These are phyloP conservation scores for Postia placenta DNA, from an alignment of 768 basidiomycete genomes.

Conservation along the genomic window DNA sequence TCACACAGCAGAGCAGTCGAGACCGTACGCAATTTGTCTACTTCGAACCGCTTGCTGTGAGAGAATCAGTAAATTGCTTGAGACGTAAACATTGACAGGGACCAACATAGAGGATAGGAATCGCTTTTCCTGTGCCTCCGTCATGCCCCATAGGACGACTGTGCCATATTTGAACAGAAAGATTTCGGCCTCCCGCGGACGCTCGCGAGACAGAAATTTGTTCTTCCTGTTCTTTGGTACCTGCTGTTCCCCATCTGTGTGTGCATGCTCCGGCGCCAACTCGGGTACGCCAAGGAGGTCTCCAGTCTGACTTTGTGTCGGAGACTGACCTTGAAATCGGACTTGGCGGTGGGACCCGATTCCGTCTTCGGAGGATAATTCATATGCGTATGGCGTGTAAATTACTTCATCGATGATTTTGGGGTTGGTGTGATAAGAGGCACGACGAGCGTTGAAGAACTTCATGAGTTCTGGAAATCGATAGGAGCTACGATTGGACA, in stretches of 20 bases:
- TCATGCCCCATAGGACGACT: slow-evolving; percentile 98
- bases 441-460: slow-evolving; percentile 80
- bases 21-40: slow-evolving; percentile 70
- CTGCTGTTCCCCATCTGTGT: slow-evolving; percentile 15
- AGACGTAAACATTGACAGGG: no score
- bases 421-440: slow-evolving; percentile 80
- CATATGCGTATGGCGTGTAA: slow-evolving; percentile 87
- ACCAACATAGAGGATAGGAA: slow-evolving; percentile 88
- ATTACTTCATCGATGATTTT: slow-evolving; percentile 89
- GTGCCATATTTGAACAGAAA: slow-evolving; percentile 94
- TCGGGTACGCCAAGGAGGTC: slow-evolving; percentile 80
- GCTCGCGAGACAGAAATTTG: slow-evolving; percentile 50
- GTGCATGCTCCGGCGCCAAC: slow-evolving; percentile 33
- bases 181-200: slow-evolving; percentile 74
- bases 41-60: slow-evolving; percentile 85
- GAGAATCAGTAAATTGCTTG: slow-evolving; percentile 5
- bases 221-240: slow-evolving; percentile 43
- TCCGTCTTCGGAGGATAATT: slow-evolving; percentile 30
- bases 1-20: neutral
- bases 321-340: slow-evolving; percentile 10
- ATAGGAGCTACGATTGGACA: slow-evolving; percentile 71
- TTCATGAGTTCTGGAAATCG: slow-evolving; percentile 82
- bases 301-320: slow-evolving; percentile 37
- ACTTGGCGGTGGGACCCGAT: slow-evolving; percentile 12
- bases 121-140: slow-evolving; percentile 84